Evolutionary conservation across 306 rosid species (phyloP), one percentile per base, ranked within the genome.

Genomic region (Trifolium dubium): DNA sequence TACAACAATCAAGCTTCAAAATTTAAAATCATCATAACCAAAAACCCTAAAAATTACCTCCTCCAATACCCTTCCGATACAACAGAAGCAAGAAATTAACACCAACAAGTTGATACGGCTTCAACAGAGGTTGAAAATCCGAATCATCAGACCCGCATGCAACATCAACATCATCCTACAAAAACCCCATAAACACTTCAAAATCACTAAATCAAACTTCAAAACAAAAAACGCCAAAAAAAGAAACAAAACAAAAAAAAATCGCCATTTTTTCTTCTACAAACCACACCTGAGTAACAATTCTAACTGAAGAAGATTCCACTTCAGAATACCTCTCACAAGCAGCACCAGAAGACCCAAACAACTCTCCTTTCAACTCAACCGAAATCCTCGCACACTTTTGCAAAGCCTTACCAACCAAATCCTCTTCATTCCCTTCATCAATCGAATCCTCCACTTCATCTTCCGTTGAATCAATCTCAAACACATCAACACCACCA

Each of bases 21-120:
- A 70, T 30, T 67, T 19, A n/a, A 63, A 62, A 56, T 41, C 59
- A 44, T 31, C 14, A 30, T 7, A 53, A 58, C 9, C 40, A 77
- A 47, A 74, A 71, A 59, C 74, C 69, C 65, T 39, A 83, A 49
- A 28, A 50, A 19, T 58, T 88, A 91, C 98, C 98, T 91, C 98
- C 98, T 62, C 90, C 96, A 64, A 94, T 85, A n/a, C 91, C 80
- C 89, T 91, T 94, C 55, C 85, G 85, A 87, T 91, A 84, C 83
- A 94, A 72, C 72, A 94, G 84, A 60, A 94, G 96, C 85, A 94
- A 87, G 84, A 94, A 91, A 76, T 94, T 94, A 68, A 94, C 97
- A 60, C 98, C 97, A 80, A 94, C 98, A 76, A 94, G 82, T 75
- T 94, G 97, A 70, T 94, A 94, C 19, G 90, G 92, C 87, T 94